Base-by-base conservation (phyloP, 2,329 filamentous ascomycete species). In the Pezicula carpinea region DNA sequence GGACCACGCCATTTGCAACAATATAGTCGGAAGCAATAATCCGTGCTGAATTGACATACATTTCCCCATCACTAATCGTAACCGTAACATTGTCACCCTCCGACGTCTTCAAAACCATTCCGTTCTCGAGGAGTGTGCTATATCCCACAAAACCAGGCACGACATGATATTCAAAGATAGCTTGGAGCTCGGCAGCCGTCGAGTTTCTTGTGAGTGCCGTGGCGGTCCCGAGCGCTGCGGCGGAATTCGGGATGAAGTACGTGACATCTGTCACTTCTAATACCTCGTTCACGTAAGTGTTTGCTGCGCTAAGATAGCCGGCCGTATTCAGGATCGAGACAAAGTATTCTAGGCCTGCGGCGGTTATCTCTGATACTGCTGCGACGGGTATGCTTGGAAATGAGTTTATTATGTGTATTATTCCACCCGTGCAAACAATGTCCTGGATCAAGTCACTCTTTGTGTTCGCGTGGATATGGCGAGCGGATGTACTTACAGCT, bases 81-180 rank as follows among this genome's bases (percentile, higher is more conserved):
- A 80, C 66, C 13, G 65, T 72, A 5, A 80, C 50, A 38, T 67
- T 66, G 11, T 71, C 70, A 29, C 79, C 75, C 52, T 79, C 68
- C 4, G 74, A 60, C 4, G 69, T 68, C 11, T 56, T 58, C 32
- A 66, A 55, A 8, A 18, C 60, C 22, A 47, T 48, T 38, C 69
- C 69, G 53, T 74, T 68, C 19, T 54, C 54, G 15, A 78, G 66
- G 4, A 57, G 52, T 5, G 68, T 61, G 41, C 72, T 76, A 65
- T 84, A 85, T 45, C 67, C 68, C 1, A 82, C 71, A 7, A 69
- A 70, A 39, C 73, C 74, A 39, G 71, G 69, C 38, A 87, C 65
- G 43, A 87, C 72, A 61, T 89, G 84, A 65, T 88, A 88, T 21
- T 71, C 66, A 29, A 87, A 69, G 43, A 87, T 72, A 22, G 62